Percentiles rank a stretch among this genome's conserved stretches.
phyloP scores from a whole-genome alignment of 2,329 filamentous ascomycete genomes.

The Decorospora gaudefroyi region DNA sequence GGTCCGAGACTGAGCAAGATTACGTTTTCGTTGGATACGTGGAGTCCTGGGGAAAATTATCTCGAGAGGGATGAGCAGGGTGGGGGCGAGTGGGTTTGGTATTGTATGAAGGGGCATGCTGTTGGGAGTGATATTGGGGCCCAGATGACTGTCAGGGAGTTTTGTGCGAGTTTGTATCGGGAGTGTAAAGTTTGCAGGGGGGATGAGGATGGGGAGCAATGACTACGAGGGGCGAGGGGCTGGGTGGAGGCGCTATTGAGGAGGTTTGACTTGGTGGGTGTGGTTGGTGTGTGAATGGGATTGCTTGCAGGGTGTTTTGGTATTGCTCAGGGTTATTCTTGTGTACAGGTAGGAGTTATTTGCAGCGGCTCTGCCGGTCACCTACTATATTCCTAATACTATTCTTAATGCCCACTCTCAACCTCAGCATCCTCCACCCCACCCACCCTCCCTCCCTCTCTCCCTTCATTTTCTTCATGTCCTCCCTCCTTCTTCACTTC shows the following conservation, averaged over 20 bases:
- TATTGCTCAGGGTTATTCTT: no score
- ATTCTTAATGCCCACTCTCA: not conserved
- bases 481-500: no score
- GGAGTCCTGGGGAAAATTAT: slow-evolving; percentile 45
- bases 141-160: slow-evolving; percentile 36
- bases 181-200: slow-evolving; percentile 33
- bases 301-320: no score
- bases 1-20: slow-evolving; percentile 38
- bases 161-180: slow-evolving; percentile 38
- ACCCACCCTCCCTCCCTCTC: not conserved
- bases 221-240: no score
- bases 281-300: not conserved
- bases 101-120: slow-evolving; percentile 36
- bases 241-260: no score
- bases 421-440: not conserved
- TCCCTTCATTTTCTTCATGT: no score
- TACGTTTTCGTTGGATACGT: slow-evolving; percentile 44
- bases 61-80: slow-evolving; percentile 28
- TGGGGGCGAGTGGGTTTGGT: slow-evolving; percentile 42
- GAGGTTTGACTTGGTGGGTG: no score
- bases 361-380: not conserved
- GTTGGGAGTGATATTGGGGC: slow-evolving; percentile 27
- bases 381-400: not conserved
- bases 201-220: slow-evolving; percentile 21
- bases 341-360: not conserved